Conservation (phyloP, 176 grass and related monocot species). For the Zoysia pacifica region DNA sequence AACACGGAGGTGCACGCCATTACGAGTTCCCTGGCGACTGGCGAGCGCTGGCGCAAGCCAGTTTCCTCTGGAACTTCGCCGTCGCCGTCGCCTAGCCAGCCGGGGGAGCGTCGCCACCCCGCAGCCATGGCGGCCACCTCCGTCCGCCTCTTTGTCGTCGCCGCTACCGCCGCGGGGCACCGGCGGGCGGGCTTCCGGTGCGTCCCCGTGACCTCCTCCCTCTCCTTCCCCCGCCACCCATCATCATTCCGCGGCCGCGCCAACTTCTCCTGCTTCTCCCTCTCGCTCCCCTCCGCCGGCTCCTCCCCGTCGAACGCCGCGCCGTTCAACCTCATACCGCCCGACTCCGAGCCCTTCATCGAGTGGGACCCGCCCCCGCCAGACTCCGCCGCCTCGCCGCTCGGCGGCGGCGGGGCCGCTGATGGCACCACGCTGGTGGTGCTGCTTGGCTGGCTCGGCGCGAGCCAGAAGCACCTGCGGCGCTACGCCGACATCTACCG, state of each 20-base stretch:
- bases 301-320: constrained; percentile 3
- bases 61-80: not conserved
- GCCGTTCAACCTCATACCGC: constrained; percentile 35
- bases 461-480: constrained; percentile 79
- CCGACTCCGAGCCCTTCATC: constrained; percentile 57
- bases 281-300: constrained; percentile 33
- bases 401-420: constrained; percentile 11
- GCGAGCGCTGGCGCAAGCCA: not conserved
- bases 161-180: constrained; percentile 34
- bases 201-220: constrained; percentile 12
- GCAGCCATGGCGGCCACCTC: constrained; percentile 54
- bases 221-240: constrained; percentile 40
- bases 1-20: no score
- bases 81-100: not conserved
- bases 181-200: not conserved
- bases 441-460: constrained; percentile 93
- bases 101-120: not conserved
- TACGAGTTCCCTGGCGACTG: no score
- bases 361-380: constrained; percentile 55
- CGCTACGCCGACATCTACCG: constrained; percentile 85
- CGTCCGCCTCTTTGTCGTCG: constrained; percentile 45
- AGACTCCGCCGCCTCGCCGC: constrained; percentile 28
- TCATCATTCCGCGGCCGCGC: constrained; percentile 40
- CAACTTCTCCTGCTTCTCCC: constrained; percentile 28
- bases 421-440: constrained; percentile 69